Conservation (phyloP, 1,284 basidiomycete genomes). For the Ceratobasidium sp. region DNA sequence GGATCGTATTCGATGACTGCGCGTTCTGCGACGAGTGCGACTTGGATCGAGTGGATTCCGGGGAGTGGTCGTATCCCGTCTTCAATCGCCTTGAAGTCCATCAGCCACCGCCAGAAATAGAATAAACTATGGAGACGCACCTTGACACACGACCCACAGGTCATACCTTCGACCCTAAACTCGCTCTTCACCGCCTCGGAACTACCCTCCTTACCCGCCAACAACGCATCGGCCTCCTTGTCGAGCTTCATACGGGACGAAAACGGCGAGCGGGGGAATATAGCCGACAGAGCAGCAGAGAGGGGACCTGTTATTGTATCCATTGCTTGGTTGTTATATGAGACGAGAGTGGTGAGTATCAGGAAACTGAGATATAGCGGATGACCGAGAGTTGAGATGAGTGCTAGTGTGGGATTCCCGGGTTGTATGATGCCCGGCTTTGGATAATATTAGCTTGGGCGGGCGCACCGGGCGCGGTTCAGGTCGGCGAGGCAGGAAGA, state of each 20-base stretch:
- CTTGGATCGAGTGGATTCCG: slow-evolving; percentile 89
- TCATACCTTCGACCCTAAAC: slow-evolving; percentile 90
- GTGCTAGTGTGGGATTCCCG: slow-evolving; percentile 15
- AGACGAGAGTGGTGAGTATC: not conserved
- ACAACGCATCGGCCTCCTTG: slow-evolving; percentile 38
- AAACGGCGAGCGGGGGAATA: slow-evolving; percentile 47
- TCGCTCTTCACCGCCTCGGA: slow-evolving; percentile 66
- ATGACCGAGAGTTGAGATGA: not conserved
- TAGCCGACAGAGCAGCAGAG: slow-evolving; percentile 48
- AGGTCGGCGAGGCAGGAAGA: not conserved
- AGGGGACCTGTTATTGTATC: slow-evolving; percentile 39
- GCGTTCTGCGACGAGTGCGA: slow-evolving; percentile 94
- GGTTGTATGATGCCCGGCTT: slow-evolving; percentile 5
- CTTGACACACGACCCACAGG: slow-evolving; percentile 91
- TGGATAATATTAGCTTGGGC: not conserved
- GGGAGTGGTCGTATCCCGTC: slow-evolving; percentile 84
- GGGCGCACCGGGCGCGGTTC: slow-evolving; percentile 11
- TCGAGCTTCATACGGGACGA: slow-evolving; percentile 24
- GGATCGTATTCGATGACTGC: slow-evolving; percentile 92
- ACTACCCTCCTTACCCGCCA: slow-evolving; percentile 28
- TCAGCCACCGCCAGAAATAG: not conserved
- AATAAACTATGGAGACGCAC: slow-evolving; percentile 61
- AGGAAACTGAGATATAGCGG: slow-evolving; percentile 9
- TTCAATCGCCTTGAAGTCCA: slow-evolving; percentile 82
- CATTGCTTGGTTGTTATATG: slow-evolving; percentile 29